Conservation (phyloP, 352 stramenopile genomes). For the Aphanomyces euteiches region DNA sequence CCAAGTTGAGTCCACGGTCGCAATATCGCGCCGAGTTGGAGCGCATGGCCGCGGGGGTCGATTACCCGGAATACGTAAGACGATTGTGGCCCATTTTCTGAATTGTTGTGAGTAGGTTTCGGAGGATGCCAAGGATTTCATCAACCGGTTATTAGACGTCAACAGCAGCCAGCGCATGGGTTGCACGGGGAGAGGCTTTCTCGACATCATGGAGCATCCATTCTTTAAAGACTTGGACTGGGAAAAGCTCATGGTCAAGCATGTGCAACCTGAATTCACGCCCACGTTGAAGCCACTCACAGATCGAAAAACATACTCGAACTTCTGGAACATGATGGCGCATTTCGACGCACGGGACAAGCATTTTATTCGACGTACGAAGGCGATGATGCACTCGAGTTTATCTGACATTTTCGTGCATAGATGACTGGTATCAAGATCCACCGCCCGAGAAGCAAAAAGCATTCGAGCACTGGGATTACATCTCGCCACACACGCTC, state of each 20-base stretch:
- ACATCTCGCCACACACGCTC: conserved; percentile 79
- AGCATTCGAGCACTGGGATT: conserved; percentile 85
- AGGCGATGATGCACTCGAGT: conserved; percentile 8
- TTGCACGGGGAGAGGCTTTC: conserved; percentile 66
- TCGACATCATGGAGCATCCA: conserved; percentile 83
- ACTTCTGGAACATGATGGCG: conserved; percentile 86
- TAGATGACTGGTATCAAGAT: conserved; percentile 78
- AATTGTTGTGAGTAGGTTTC: conserved; percentile 32
- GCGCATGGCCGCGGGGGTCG: conserved; percentile 61
- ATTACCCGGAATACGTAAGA: conserved; percentile 21
- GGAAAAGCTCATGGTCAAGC: conserved; percentile 85
- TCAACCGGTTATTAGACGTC: conserved; percentile 78
- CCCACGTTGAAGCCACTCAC: conserved; percentile 53
- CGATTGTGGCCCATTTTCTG: not conserved
- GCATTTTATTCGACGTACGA: conserved; percentile 79
- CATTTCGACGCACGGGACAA: conserved; percentile 81
- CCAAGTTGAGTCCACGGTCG: conserved; percentile 59
- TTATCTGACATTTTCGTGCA: not conserved
- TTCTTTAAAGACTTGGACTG: conserved; percentile 86
- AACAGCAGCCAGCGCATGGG: conserved; percentile 66
- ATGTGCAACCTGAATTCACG: conserved; percentile 81
- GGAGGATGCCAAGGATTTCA: conserved; percentile 66
- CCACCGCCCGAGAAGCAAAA: conserved; percentile 73
- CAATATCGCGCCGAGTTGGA: conserved; percentile 79
- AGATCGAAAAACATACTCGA: conserved; percentile 83